Evolutionary conservation across 306 rosid species (phyloP).

Genomic region (Urtica urens): DNA sequence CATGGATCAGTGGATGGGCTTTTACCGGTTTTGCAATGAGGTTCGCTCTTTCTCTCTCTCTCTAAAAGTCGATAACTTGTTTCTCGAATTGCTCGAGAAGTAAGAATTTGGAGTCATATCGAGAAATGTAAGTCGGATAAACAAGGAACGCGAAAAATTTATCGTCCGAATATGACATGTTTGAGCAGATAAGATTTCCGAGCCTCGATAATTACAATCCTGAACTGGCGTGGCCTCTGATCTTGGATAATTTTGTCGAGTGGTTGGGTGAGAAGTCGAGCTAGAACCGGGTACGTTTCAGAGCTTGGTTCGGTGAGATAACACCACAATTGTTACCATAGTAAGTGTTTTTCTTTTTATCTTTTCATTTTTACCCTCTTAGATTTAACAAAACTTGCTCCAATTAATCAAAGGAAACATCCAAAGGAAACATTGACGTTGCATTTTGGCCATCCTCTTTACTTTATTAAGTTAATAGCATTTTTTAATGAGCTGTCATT

Average conservation of each 20-base stretch:
- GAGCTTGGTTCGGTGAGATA: slow-evolving; percentile 31
- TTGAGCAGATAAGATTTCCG: slow-evolving; percentile 71
- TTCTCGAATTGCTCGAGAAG: too few relatives aligned
- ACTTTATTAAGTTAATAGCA: too few relatives aligned
- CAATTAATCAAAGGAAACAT: too few relatives aligned
- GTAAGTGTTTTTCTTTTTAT: slow-evolving; percentile 11
- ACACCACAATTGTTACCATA: slow-evolving; percentile 23
- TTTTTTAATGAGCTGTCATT: too few relatives aligned
- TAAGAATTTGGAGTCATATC: too few relatives aligned
- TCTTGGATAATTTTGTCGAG: slow-evolving; percentile 88
- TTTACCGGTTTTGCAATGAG: slow-evolving; percentile 94
- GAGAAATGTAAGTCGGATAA: too few relatives aligned
- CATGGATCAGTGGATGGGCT: slow-evolving; percentile 98
- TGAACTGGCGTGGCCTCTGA: slow-evolving; percentile 92
- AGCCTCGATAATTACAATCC: slow-evolving; percentile 57
- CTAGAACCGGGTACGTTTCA: slow-evolving; percentile 18
- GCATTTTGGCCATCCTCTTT: too few relatives aligned
- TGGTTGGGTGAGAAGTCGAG: slow-evolving; percentile 62
- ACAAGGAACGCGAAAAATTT: too few relatives aligned
- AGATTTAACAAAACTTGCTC: too few relatives aligned
- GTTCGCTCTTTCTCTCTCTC: slow-evolving; percentile 25
- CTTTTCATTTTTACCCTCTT: neutral
- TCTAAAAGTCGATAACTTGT: too few relatives aligned
- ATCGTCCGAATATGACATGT: neutral
- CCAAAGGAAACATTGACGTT: too few relatives aligned